Evolutionary conservation across 2,329 filamentous ascomycete species (phyloP).

Genomic region (Helotiales sp.): DNA sequence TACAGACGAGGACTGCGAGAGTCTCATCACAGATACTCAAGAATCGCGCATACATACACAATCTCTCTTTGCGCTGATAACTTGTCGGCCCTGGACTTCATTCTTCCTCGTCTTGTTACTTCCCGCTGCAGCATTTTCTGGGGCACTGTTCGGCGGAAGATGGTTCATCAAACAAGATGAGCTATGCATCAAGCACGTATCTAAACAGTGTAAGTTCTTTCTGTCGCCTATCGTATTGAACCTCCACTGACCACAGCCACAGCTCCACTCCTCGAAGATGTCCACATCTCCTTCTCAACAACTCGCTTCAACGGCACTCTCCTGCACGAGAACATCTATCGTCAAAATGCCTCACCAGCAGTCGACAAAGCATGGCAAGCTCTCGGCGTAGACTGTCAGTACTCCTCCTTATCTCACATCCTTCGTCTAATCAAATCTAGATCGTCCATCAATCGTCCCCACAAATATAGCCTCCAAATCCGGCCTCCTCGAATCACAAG

Average conservation of each 20-base stretch:
- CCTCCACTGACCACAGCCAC: neutral
- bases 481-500: constrained; percentile 46
- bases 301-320: constrained; percentile 51
- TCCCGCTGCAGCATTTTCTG: neutral
- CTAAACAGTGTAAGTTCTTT: constrained; percentile 16
- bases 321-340: constrained; percentile 48
- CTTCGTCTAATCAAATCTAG: constrained; percentile 25
- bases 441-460: constrained; percentile 42
- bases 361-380: constrained; percentile 52
- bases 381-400: constrained; percentile 48
- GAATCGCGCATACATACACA: neutral
- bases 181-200: constrained; percentile 7
- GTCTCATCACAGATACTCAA: constrained; percentile 1
- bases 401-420: neutral
- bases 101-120: neutral
- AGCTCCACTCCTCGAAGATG: constrained; percentile 38
- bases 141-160: neutral
- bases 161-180: neutral
- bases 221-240: neutral
- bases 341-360: constrained; percentile 43
- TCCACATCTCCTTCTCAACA: constrained; percentile 42
- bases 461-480: constrained; percentile 41
- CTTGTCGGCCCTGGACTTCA: neutral
- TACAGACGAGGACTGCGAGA: constrained; percentile 10
- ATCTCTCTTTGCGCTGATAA: neutral